A percentile compares a stretch with the other conserved stretches of the same genome.
Conservation (phyloP, 352 stramenopile genomes). For the Hyaloperonospora brassicae region DNA sequence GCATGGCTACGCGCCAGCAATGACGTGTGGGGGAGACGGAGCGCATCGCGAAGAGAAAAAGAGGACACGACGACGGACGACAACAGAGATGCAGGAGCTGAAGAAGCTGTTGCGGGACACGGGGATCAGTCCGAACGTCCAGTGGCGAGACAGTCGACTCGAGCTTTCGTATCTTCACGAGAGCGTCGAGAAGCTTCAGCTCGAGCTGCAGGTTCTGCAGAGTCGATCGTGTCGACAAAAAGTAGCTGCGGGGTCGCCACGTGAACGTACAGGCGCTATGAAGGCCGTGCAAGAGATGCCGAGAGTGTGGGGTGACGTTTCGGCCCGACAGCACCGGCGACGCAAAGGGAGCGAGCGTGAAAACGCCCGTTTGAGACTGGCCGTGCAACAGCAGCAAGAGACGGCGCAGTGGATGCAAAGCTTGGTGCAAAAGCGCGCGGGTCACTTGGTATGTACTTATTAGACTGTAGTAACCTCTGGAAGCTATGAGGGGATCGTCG, state of each 20-base stretch:
- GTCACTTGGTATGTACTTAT: conserved; percentile 16
- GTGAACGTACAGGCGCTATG: conserved; percentile 5
- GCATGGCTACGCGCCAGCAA: neutral
- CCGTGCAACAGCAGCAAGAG: conserved; percentile 31
- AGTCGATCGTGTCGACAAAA: conserved; percentile 15
- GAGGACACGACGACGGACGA: conserved; percentile 12
- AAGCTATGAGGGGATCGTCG: neutral
- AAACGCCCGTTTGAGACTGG: conserved; percentile 35
- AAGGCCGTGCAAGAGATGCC: conserved; percentile 11
- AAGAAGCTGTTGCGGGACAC: conserved; percentile 35
- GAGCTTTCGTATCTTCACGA: conserved; percentile 61
- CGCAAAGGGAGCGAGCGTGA: conserved; percentile 31
- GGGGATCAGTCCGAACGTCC: conserved; percentile 27
- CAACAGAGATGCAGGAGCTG: conserved; percentile 13
- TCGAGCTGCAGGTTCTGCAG: conserved; percentile 42
- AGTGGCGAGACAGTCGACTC: conserved; percentile 36
- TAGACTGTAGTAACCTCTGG: neutral
- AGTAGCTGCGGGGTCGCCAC: conserved; percentile 4
- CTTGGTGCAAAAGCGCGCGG: conserved; percentile 19
- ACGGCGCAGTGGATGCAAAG: conserved; percentile 17
- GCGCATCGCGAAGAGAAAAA: conserved; percentile 4
- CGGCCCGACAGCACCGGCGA: conserved; percentile 27
- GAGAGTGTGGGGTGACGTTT: conserved; percentile 27
- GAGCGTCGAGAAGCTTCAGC: conserved; percentile 51
- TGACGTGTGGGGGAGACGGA: neutral